Base-by-base conservation (phyloP, 306 rosid genomes). In the Cicer pinnatifidum region DNA sequence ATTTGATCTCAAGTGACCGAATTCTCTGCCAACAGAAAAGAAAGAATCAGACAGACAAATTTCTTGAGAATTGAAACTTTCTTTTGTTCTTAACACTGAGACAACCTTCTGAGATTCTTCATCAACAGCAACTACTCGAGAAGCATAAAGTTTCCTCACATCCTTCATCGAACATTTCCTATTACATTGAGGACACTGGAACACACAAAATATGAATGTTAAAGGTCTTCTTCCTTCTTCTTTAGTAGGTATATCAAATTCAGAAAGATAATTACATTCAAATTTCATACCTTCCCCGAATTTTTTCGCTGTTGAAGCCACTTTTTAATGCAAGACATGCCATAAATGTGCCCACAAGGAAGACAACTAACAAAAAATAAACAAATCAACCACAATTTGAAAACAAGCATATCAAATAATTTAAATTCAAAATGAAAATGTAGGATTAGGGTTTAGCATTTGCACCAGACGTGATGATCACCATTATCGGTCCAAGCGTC, bases 281-380 rank as follows among this genome's bases (percentile, higher is more conserved):
- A 47, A 56, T 9, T 9, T 44, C 63, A 6, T 74, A 90, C 97
- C 97, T 92, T 92, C 67, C 90, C 84, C 0, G 87, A 78, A 67
- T 62, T 85, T 80, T 20, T 74, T 9, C 82, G 77, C 68, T 86
- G 94, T 62, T 83, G 78, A 69, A 92, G 82, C 97, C 97, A 92
- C 78, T 45, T 88, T 54, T 72, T 86, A 66, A 92, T 84, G 82
- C 97, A 92, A 75, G 96, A 90, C 92, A 88, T 85, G 15, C 97
- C 97, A 80, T 84, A 92, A 19, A 92, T 38, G 84, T 92, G 97
- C 57, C 97, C 97, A 69, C 97, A 92, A 71, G 97, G 94, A 87
- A 92, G 97, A 83, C 96, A 92, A 33, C 97, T 92, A 88, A 76
- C 58, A 40, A 33, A 53, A 74, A 23, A 48, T 3, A 70, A 62